A percentile compares a stretch with the other conserved stretches of the same genome.
Conservation (phyloP, 768 basidiomycete species). For the Pleurotus sapidus region DNA sequence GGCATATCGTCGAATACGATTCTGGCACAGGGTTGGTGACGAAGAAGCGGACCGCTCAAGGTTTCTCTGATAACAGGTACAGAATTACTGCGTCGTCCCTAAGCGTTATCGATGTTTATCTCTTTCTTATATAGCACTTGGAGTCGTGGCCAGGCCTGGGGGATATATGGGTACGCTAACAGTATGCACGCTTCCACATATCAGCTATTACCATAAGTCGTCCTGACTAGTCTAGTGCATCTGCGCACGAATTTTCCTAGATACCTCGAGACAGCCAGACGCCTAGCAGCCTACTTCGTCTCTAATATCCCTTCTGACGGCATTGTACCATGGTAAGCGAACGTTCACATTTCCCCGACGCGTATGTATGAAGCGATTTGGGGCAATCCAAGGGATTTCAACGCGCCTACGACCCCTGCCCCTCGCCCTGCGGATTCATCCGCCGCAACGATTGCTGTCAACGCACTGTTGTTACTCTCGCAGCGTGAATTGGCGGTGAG, state of each 20-base stretch:
- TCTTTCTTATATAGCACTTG: constrained; percentile 47
- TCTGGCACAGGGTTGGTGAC: constrained; percentile 60
- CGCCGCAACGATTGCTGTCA: constrained; percentile 62
- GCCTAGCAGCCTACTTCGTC: constrained; percentile 59
- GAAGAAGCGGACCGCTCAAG: constrained; percentile 55
- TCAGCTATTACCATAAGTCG: neutral
- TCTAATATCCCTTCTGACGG: constrained; percentile 53
- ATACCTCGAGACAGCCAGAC: constrained; percentile 58
- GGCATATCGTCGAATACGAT: constrained; percentile 69
- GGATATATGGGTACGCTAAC: constrained; percentile 65
- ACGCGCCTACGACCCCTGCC: constrained; percentile 53
- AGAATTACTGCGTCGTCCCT: too few relatives aligned
- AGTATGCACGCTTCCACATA: constrained; percentile 38
- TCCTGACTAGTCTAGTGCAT: constrained; percentile 44
- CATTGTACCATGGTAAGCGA: constrained; percentile 62
- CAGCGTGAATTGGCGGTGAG: constrained; percentile 33
- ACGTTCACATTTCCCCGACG: neutral
- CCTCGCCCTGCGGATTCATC: constrained; percentile 69
- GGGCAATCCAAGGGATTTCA: constrained; percentile 52
- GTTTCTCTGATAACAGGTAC: constrained; percentile 51
- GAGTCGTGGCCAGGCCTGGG: constrained; percentile 75
- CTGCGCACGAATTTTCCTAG: constrained; percentile 42
- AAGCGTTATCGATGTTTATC: too few relatives aligned
- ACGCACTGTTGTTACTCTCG: constrained; percentile 57
- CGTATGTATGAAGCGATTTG: neutral